A percentile compares a stretch with the other conserved stretches of the same genome.
These are phyloP conservation scores for Vicia villosa DNA, from an alignment of 306 rosid genomes.

Conservation along the genomic window DNA sequence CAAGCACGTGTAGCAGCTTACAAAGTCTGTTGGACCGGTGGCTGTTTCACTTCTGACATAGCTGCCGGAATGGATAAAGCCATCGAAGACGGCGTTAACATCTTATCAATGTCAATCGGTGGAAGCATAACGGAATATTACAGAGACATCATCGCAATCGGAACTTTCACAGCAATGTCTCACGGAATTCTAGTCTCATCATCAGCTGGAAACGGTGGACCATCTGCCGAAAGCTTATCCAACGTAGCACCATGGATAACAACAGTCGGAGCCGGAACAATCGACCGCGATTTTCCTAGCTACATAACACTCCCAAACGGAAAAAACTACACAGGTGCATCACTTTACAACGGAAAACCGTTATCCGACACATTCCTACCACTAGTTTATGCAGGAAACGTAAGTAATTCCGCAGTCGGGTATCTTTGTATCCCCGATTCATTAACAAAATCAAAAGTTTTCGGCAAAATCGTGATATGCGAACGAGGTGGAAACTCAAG, in stretches of 20 bases:
- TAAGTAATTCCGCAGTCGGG: conserved; percentile 51
- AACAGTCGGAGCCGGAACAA: conserved; percentile 89
- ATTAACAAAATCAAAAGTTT: conserved; percentile 52
- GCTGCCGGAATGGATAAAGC: conserved; percentile 86
- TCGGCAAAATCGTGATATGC: conserved; percentile 77
- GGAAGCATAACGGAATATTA: conserved; percentile 54
- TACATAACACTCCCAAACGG: conserved; percentile 61
- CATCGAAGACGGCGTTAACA: conserved; percentile 72
- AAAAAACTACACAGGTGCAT: conserved; percentile 57
- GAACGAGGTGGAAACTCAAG: conserved; percentile 83
- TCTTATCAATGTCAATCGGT: conserved; percentile 82
- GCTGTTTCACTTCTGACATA: conserved; percentile 77
- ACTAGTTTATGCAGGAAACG: conserved; percentile 57
- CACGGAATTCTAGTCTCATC: conserved; percentile 72
- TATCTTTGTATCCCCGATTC: conserved; percentile 48
- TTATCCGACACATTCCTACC: conserved; percentile 52
- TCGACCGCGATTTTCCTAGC: conserved; percentile 83
- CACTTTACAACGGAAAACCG: conserved; percentile 63
- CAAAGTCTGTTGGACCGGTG: conserved; percentile 82
- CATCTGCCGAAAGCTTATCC: conserved; percentile 47
- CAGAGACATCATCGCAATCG: conserved; percentile 69
- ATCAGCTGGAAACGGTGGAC: conserved; percentile 92
- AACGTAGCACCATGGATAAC: conserved; percentile 89
- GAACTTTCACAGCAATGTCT: conserved; percentile 70
- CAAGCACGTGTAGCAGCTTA: conserved; percentile 77